phyloP scores from a whole-genome alignment of 768 basidiomycete species.

The Gloeopeniophorella convolvens region DNA sequence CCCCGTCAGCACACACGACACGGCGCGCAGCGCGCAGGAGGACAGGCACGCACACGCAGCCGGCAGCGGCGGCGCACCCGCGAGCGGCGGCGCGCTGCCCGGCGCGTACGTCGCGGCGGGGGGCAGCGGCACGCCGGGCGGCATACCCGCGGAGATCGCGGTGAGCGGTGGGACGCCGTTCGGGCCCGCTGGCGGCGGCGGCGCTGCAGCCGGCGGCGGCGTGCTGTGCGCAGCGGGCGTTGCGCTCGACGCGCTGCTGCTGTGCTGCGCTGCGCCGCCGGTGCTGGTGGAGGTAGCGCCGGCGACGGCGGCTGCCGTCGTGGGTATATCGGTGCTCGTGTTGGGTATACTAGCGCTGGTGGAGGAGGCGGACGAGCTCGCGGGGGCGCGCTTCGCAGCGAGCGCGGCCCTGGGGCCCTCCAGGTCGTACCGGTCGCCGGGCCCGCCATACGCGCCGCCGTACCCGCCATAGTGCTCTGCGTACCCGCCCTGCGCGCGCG shows the following conservation, averaged over 20 bases:
- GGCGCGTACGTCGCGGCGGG: slow-evolving; percentile 47
- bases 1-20: not conserved
- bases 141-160: slow-evolving; percentile 58
- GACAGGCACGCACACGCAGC: slow-evolving; percentile 42
- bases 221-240: not conserved
- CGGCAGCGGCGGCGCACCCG: slow-evolving; percentile 64
- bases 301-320: no score
- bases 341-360: not conserved
- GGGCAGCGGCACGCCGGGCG: slow-evolving; percentile 41
- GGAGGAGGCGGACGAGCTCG: not conserved
- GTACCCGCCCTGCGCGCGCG: no score
- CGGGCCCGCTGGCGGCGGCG: slow-evolving; percentile 1
- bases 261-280: no score
- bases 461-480: no score
- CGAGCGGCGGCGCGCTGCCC: slow-evolving; percentile 55
- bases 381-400: no score
- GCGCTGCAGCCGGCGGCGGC: not conserved
- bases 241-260: no score
- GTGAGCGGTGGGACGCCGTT: slow-evolving; percentile 48
- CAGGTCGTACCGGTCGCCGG: no score
- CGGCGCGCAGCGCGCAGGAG: not conserved
- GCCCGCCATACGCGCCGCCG: no score
- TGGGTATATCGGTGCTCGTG: no score
- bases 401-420: no score
- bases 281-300: no score